Evolutionary conservation across 176 grass and related monocot species (phyloP), one percentile per base, ranked within the genome.

Genomic region (Phragmites australis): DNA sequence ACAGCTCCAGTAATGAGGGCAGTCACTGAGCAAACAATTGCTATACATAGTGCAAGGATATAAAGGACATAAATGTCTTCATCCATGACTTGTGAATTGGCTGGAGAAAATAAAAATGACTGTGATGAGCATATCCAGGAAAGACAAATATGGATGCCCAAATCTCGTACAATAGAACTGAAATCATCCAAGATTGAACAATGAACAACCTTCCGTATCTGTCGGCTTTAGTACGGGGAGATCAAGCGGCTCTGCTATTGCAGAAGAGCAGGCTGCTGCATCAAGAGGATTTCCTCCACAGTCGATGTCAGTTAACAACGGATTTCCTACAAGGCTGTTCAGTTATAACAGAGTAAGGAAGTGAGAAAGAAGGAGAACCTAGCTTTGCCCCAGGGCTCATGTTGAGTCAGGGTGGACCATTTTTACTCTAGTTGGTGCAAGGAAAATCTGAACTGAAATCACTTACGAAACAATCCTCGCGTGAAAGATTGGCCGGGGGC

Each of bases 321-420:
- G 86, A 69, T 97, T 97, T 58, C 93, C 91, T 3, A 52, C 43
- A 70, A 97, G 64, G 52, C 91, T 97, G 79, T 51, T 79, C 42
- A 63, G 41, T 45, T 31, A 77, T 72, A 14, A n/a, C 46, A 76
- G 48, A 53, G 25, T 17, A 52, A 49, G 60, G 77, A 53, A 26
- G 81, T 44, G 6, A 82, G 42, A 74, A 50, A 6, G 49, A 22
- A 40, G 15, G 66, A 21, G 59, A 72, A 29, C 9, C 81, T 65
- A 52, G 32, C 47, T 56, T 37, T 14, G 23, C 9, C 43, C 1
- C 15, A 78, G 74, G 77, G 45, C 10, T 39, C 16, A 78, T 39
- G 25, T 77, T 32, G 6, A 31, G 9, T 34, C 27, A 66, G 12
- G 6, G 17, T 47, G 48, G 16, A 44, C 10, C 17, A 9, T 61